A percentile compares a stretch with the other conserved stretches of the same genome.
Evolutionary conservation across 2,329 filamentous ascomycete genomes (phyloP).

Genomic region (Calcarisporium arbuscula): DNA sequence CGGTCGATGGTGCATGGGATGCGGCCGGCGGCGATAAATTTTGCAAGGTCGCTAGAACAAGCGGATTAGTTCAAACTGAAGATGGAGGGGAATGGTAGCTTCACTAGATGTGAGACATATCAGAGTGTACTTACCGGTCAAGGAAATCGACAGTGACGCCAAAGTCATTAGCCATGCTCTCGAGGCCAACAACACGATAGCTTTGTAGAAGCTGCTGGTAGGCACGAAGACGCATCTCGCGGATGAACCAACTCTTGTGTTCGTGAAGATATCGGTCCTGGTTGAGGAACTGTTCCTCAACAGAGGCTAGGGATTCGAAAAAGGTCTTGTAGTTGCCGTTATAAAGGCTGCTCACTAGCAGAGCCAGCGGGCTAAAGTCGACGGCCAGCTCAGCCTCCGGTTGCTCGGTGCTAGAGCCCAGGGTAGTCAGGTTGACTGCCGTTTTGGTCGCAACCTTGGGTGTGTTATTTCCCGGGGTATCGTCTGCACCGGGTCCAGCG

Average conservation of each 20-base stretch:
- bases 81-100: neutral
- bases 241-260: conserved; percentile 94
- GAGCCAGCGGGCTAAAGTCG: conserved; percentile 83
- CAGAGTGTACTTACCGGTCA: conserved; percentile 62
- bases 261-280: conserved; percentile 94
- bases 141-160: conserved; percentile 95
- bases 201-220: conserved; percentile 97
- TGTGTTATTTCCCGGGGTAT: conserved; percentile 59
- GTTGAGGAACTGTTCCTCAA: conserved; percentile 89
- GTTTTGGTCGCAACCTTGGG: conserved; percentile 45
- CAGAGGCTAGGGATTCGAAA: conserved; percentile 80
- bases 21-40: conserved; percentile 90
- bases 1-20: conserved; percentile 97
- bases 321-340: conserved; percentile 90
- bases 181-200: conserved; percentile 92
- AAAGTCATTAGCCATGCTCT: conserved; percentile 96
- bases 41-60: conserved; percentile 71
- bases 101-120: neutral
- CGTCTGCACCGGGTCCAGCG: conserved; percentile 73
- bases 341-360: conserved; percentile 87
- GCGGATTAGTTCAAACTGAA: neutral
- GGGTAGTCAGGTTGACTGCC: conserved; percentile 80
- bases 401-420: conserved; percentile 65
- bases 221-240: conserved; percentile 93
- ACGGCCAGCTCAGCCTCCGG: conserved; percentile 74